A percentile compares a stretch with the other conserved stretches of the same genome.
Evolutionary conservation across 352 stramenopile species (phyloP).

Genomic region (Thalassiosira mediterranea): DNA sequence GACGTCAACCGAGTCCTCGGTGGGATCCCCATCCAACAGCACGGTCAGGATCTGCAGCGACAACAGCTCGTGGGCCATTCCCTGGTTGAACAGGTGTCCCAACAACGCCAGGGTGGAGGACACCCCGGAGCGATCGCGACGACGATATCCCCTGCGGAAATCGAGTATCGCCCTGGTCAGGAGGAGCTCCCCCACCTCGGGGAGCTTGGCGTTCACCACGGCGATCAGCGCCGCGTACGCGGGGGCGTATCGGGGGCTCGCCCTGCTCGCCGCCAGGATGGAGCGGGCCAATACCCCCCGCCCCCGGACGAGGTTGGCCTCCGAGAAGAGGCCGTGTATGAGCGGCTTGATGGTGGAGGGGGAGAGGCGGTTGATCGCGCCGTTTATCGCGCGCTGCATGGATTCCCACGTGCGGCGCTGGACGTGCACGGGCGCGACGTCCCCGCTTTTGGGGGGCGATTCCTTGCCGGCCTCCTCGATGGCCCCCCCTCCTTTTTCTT

Average conservation of each 20-base stretch:
- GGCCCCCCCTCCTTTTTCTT: background rate
- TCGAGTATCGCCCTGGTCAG: constrained; percentile 91
- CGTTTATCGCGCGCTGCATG: constrained; percentile 97
- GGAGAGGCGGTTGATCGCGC: constrained; percentile 97
- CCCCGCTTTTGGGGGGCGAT: constrained; percentile 7
- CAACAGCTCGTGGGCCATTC: constrained; percentile 96
- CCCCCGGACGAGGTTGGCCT: constrained; percentile 95
- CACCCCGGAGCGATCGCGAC: constrained; percentile 94
- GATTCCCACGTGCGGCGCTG: constrained; percentile 95
- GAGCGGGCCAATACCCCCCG: constrained; percentile 92
- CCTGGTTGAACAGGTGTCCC: constrained; percentile 98
- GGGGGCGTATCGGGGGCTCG: constrained; percentile 86
- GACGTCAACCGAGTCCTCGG: constrained; percentile 98
- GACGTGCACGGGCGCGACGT: constrained; percentile 21
- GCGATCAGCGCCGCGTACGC: constrained; percentile 95
- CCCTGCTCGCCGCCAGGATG: constrained; percentile 95
- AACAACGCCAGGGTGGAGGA: constrained; percentile 96
- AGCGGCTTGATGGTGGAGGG: constrained; percentile 93
- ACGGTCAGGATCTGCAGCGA: constrained; percentile 96
- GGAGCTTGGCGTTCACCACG: constrained; percentile 99
- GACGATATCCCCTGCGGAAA: constrained; percentile 95
- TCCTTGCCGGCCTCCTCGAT: constrained; percentile 11
- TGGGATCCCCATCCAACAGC: constrained; percentile 93
- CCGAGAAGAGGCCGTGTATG: constrained; percentile 94
- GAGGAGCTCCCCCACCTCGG: constrained; percentile 93